Evolutionary conservation across 495 filamentous ascomycete genomes (phyloP).

Genomic region (Podospora pseudopauciseta): DNA sequence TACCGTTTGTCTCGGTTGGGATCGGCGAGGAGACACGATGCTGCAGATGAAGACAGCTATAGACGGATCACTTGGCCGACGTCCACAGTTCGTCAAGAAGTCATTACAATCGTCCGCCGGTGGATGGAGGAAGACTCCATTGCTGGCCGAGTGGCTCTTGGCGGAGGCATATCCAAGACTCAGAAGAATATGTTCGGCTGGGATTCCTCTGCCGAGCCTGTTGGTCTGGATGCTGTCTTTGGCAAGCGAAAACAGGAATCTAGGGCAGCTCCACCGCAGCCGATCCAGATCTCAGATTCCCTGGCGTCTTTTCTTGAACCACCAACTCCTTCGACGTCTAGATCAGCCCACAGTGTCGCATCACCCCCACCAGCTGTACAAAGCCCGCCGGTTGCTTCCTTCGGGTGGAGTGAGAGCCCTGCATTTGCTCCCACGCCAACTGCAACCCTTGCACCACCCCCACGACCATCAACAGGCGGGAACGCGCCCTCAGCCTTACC

Average conservation of each 20-base stretch:
- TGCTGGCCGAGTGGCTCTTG: constrained; percentile 46
- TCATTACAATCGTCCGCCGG: constrained; percentile 52
- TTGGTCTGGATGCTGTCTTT: constrained; percentile 47
- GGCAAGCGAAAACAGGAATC: constrained; percentile 29
- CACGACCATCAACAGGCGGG: not conserved
- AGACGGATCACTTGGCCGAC: constrained; percentile 52
- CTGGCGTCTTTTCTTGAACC: not conserved
- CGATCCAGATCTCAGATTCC: not conserved
- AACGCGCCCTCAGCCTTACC: not conserved
- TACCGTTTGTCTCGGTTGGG: constrained; percentile 58
- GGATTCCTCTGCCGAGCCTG: constrained; percentile 47
- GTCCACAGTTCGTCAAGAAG: constrained; percentile 49
- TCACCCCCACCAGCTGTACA: constrained; percentile 22
- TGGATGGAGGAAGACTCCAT: constrained; percentile 61
- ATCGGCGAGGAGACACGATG: constrained; percentile 53
- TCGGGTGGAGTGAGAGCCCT: constrained; percentile 36
- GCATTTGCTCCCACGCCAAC: constrained; percentile 11
- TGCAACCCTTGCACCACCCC: not conserved
- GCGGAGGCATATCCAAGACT: constrained; percentile 39
- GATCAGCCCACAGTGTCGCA: constrained; percentile 12
- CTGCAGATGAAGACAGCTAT: constrained; percentile 56
- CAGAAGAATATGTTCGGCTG: constrained; percentile 52
- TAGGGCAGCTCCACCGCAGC: constrained; percentile 25
- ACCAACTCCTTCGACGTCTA: not conserved
- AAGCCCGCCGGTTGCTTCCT: constrained; percentile 28